Base-by-base conservation (phyloP, 23 red algal genomes). In the Chondrus crispus region DNA sequence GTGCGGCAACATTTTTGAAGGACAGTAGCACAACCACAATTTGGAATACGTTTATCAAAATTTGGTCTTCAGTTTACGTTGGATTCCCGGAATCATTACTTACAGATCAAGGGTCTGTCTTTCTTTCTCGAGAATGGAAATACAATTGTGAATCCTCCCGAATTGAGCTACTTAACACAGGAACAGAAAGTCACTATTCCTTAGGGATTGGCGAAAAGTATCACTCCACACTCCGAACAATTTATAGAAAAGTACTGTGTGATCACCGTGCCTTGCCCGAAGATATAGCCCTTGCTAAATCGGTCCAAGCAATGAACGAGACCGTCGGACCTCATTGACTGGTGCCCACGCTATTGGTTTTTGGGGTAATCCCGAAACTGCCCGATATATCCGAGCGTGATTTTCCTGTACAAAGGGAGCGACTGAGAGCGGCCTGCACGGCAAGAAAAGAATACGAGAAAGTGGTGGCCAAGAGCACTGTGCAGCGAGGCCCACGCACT, bases 181-280 rank as follows among this genome's bases (percentile, higher is more conserved):
- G 42, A 4, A 60, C 33, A 82, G 78, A 82, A 38, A 58, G 48
- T 58, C 78, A 82, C 42, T 55, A 82, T 30, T 82, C 78, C 13
- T 24, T 62, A 10, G 44, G 52, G 11, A 38, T 41, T 57, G 44
- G 78, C 40, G 78, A 82, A 30, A 82, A 35, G 33, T 53, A 58
- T 38, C 78, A 82, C 46, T 41, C 28, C 40, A 82, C 78, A 7
- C 46, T 82, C 7, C 52, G 78, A 26, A 82, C 8, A 60, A 45
- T 24, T 7, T 82, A 4, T 24, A 28, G 41, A 4, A 82, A 82
- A 38, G 45, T 82, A 13, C 52, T 37, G 7, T 40, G 51, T 45
- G 78, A 82, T 11, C 52, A 58, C 26, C 78, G 44, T 14, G 55
- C 45, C 41, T 10, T 62, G 33, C 78, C 45, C n/a, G 33, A 45